These are phyloP conservation scores for Colletotrichum orchidophilum DNA, from an alignment of 2,329 filamentous ascomycete genomes.

Conservation along the genomic window DNA sequence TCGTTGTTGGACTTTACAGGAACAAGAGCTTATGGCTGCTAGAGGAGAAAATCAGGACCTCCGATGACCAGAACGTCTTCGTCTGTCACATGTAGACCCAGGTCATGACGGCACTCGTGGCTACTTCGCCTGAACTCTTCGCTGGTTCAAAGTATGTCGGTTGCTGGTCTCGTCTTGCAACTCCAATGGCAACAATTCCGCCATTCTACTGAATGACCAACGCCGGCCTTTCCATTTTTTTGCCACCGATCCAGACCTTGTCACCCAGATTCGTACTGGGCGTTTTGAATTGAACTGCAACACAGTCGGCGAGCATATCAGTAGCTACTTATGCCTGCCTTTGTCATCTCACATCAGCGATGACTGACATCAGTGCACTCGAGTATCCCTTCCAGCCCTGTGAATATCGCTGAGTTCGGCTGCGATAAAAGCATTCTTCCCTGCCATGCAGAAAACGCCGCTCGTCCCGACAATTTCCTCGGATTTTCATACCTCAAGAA, in stretches of 20 bases:
- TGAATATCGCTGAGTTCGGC: neutral
- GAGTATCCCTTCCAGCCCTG: neutral
- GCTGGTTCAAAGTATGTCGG: neutral
- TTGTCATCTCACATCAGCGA: constrained; percentile 5
- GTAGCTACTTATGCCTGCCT: neutral
- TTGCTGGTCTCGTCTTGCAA: neutral
- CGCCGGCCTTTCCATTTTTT: neutral
- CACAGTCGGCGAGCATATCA: neutral
- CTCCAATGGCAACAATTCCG: neutral
- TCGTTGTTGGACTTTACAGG: constrained; percentile 33
- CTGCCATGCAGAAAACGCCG: neutral
- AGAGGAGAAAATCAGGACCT: constrained; percentile 45
- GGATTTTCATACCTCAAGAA: neutral
- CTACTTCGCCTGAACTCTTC: neutral
- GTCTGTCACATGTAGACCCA: constrained; percentile 31
- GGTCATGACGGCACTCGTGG: neutral
- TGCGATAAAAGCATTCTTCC: neutral
- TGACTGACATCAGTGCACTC: neutral
- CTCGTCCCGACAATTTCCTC: neutral
- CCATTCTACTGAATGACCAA: constrained; percentile 2
- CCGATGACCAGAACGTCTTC: constrained; percentile 48
- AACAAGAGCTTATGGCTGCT: constrained; percentile 41
- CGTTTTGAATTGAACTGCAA: neutral
- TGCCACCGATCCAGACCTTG: neutral
- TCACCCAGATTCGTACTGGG: neutral